Conservation (phyloP, 768 basidiomycete species). For the Trametes meyenii region DNA sequence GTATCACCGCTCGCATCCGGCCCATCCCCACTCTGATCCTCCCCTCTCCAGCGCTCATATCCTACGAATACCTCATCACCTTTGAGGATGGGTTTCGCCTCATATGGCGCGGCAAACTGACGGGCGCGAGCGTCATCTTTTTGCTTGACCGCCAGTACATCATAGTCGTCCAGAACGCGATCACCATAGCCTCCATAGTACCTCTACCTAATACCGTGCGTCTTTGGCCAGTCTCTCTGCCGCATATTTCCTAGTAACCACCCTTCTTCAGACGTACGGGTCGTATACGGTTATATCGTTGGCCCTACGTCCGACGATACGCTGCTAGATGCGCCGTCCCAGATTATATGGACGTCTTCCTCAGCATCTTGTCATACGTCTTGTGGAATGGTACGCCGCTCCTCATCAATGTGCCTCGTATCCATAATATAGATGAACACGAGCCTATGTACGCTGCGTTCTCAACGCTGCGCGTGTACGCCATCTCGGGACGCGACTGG, state of each 20-base stretch:
- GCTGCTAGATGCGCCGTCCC: background rate
- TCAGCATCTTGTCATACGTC: constrained; percentile 7
- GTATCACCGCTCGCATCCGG: background rate
- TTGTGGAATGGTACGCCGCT: background rate
- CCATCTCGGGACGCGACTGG: constrained; percentile 8
- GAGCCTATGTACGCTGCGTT: constrained; percentile 3
- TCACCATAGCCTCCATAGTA: background rate
- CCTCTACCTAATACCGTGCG: background rate
- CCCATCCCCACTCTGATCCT: background rate
- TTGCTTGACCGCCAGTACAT: constrained; percentile 20
- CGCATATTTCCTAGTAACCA: background rate
- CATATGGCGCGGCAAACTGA: constrained; percentile 19
- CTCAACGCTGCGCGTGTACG: constrained; percentile 18
- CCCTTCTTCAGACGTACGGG: background rate
- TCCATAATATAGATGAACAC: background rate
- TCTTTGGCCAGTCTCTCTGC: background rate
- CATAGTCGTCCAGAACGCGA: background rate
- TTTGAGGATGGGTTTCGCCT: constrained; percentile 9
- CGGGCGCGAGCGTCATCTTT: constrained; percentile 16
- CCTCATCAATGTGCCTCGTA: too few species aligned
- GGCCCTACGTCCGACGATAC: too few species aligned
- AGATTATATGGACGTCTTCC: constrained; percentile 2
- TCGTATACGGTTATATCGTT: background rate
- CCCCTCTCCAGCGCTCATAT: constrained; percentile 4
- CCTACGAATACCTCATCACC: constrained; percentile 21